phyloP scores from a whole-genome alignment of 192 early-diverging fungal species.

The Coemansia sp. region DNA sequence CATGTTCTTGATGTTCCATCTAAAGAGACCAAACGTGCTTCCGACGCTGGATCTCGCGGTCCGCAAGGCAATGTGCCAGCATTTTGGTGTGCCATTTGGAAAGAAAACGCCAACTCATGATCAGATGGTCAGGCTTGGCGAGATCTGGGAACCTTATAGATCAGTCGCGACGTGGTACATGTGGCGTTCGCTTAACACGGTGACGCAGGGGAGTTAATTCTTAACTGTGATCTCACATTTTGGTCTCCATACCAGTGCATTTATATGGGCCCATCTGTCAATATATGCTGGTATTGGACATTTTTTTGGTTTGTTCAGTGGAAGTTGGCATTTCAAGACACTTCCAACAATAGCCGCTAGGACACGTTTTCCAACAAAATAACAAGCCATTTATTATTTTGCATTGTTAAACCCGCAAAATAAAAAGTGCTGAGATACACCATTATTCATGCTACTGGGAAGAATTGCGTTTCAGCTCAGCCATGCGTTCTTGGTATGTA shows the following conservation, averaged over 20 bases:
- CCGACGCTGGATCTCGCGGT: constrained; percentile 68
- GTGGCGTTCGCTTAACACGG: constrained; percentile 56
- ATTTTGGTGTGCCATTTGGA: constrained; percentile 59
- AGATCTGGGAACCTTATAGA: constrained; percentile 66
- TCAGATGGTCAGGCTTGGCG: constrained; percentile 59
- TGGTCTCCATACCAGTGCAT: background rate
- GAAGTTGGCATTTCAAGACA: background rate
- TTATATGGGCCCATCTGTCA: background rate
- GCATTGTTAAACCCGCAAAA: background rate
- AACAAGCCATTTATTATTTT: background rate
- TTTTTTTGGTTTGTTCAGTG: background rate
- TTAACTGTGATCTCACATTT: background rate
- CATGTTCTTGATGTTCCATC: constrained; percentile 76
- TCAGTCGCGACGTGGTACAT: constrained; percentile 67
- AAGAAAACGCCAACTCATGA: constrained; percentile 55
- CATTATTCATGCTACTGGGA: background rate
- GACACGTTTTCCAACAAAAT: too few species aligned
- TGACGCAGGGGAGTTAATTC: constrained; percentile 43
- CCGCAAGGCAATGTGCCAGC: constrained; percentile 63
- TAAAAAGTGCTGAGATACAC: background rate
- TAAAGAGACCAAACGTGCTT: constrained; percentile 68
- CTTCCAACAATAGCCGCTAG: background rate
- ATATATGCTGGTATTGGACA: background rate
- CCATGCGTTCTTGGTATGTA: constrained; percentile 50
- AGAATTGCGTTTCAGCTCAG: constrained; percentile 34